Evolutionary conservation across 768 basidiomycete species (phyloP), one percentile per base, ranked within the genome.

Genomic region (Boletus reticulatus): DNA sequence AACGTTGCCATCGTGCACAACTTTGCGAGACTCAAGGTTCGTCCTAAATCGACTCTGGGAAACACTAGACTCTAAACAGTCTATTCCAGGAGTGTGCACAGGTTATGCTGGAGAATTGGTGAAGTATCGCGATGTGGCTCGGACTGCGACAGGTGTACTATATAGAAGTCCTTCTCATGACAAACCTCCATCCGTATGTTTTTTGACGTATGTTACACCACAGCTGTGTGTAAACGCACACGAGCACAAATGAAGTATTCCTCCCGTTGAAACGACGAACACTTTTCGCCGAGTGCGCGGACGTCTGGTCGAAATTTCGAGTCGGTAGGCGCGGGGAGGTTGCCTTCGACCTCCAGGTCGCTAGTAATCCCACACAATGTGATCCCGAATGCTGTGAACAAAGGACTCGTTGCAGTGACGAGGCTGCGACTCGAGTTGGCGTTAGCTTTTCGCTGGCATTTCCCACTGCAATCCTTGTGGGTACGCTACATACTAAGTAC

Each of bases 1-100:
- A 95, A 92, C 67, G 86, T 93, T 22, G 87, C 90, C 3, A 82
- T 83, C 29, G 83, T 86, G 43, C 88, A 93, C 67, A 84, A 83
- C 61, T 73, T 94, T 48, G 63, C 68, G 29, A 77, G 88, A 53
- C 72, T 93, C 43, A 89, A 83, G 78, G 91, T 92, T 48, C 32
- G 74, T 68, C 63, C 22, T 34, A 7, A 22, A 42, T 42, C 2
- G 52, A 48, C 29, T 42, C 32, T 27, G n/a, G 10, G 12, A 37
- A 13, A 6, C n/a, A 24, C 6, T 22, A 22, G 34, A 45, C 43
- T 36, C 46, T 62, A 44, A 60, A 42, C 9, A 4, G 8, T 32
- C n/a, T 16, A 11, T 34, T 42, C 14, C 44, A 77, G 76, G 76
- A 77, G 52, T 75, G 72, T 54, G 75, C 76, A 7, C 76, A 75